Percentiles rank a stretch among this genome's conserved stretches.
Conservation (phyloP, 129 eudicot genomes). For the Oenanthe sinensis region DNA sequence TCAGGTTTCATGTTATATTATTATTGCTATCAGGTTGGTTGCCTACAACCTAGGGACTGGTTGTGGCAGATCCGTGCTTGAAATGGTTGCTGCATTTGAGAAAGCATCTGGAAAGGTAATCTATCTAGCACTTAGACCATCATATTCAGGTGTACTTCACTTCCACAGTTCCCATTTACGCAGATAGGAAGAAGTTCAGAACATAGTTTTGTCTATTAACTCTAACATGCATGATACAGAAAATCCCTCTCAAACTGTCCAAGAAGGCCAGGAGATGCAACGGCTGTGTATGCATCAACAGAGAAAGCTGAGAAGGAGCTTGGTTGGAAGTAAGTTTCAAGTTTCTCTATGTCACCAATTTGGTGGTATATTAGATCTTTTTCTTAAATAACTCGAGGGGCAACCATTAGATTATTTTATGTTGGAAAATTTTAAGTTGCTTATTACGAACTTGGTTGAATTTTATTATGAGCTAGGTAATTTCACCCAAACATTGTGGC, state of each 20-base stretch:
- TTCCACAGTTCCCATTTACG: neutral
- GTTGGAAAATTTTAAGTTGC: neutral
- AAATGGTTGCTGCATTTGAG: slow-evolving; percentile 93
- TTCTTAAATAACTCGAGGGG: neutral
- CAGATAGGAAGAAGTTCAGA: neutral
- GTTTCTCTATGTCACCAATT: neutral
- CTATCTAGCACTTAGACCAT: neutral
- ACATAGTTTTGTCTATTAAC: neutral
- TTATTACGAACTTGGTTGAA: neutral
- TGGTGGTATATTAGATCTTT: too few species aligned
- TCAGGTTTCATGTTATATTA: neutral
- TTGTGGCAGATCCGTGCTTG: slow-evolving; percentile 78
- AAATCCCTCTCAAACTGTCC: slow-evolving; percentile 78
- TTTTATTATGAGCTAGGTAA: too few species aligned
- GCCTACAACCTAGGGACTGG: slow-evolving; percentile 96
- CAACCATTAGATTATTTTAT: neutral
- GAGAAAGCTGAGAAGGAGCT: slow-evolving; percentile 76
- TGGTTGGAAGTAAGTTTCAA: slow-evolving; percentile 75
- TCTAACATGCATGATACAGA: slow-evolving; percentile 27
- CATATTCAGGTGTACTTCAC: neutral
- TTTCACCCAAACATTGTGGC: neutral
- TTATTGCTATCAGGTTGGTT: slow-evolving; percentile 43
- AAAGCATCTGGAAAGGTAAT: slow-evolving; percentile 83
- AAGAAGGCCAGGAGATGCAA: slow-evolving; percentile 92
- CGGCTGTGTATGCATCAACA: slow-evolving; percentile 84